Evolutionary conservation across 768 basidiomycete species (phyloP), one percentile per base, ranked within the genome.

Genomic region (Tricholomella constricta): DNA sequence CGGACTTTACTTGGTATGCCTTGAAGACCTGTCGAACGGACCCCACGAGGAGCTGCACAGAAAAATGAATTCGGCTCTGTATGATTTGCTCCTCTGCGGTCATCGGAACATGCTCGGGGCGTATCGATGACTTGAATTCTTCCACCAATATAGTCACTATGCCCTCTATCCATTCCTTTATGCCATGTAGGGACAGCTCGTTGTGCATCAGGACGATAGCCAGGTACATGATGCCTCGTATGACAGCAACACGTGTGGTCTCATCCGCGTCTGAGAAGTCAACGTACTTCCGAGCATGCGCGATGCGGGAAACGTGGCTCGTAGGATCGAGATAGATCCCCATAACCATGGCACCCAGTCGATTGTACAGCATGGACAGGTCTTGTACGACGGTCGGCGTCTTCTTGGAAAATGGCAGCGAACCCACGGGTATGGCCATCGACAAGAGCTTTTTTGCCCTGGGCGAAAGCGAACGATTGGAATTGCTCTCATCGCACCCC

Each of bases 361-460:
- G 84, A 68, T 97, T 97, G 68, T 87, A 83, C 29, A 96, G 75
- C 78, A 85, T 85, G 1, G 91, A 88, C 2, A 89, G 74, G 32
- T 89, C 82, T 29, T 78, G 72, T 2, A 65, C 55, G 0, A 75
- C 71, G 0, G 86, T 84, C 4, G 80, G 81, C 3, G 65, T 70
- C 1, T 68, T 66, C 36, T 82, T 79, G 3, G 79, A 79, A 71
- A 88, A 89, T 1, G 83, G 76, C 6, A 92, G 78, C 3, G 85
- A 74, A 22, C 85, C 82, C 25, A 92, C 79, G 0, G 94, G 91
- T 15, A 86, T 79, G 6, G 85, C 79, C 20, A 90, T 74, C 7
- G 88, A 83, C 36, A 93, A 69, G 8, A 95, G 70, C 59, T 92
- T 89, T 63, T 82, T 85, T 63, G 78, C 70, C 56, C 76, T 79